Conservation (phyloP, 2,329 filamentous ascomycete species). For the Calcarisporium arbuscula region DNA sequence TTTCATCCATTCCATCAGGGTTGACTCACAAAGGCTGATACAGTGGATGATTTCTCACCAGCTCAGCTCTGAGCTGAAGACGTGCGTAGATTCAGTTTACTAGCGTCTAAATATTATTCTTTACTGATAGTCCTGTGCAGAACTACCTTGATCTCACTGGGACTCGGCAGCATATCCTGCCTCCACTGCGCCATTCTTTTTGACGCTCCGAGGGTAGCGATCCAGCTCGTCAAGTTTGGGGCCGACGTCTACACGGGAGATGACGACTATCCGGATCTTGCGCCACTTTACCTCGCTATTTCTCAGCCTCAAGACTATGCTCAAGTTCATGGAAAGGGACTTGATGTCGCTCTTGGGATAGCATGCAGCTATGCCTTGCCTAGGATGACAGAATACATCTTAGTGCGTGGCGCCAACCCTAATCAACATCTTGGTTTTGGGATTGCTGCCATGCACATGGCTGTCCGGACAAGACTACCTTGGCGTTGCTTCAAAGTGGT, state of each 20-base stretch:
- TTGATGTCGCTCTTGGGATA: conserved; percentile 7
- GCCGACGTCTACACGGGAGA: conserved; percentile 1
- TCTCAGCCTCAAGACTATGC: conserved; percentile 1
- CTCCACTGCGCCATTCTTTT: conserved; percentile 6
- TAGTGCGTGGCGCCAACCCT: conserved; percentile 6
- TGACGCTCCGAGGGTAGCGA: conserved; percentile 5
- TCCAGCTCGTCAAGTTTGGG: conserved; percentile 5
- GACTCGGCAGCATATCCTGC: conserved; percentile 1
- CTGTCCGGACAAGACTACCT: conserved; percentile 1
- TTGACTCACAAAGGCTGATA: conserved; percentile 4
- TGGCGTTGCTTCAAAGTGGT: conserved; percentile 3
- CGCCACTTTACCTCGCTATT: conserved; percentile 3
- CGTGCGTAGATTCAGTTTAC: neutral
- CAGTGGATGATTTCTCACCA: conserved; percentile 5
- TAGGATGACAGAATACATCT: conserved; percentile 2
- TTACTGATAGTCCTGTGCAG: too few species aligned
- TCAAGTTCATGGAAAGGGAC: neutral
- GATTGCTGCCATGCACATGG: conserved; percentile 6
- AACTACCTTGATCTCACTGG: neutral
- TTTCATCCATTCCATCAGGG: conserved; percentile 3
- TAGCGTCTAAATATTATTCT: neutral
- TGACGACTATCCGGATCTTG: conserved; percentile 4
- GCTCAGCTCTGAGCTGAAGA: conserved; percentile 1
- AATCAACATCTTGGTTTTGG: conserved; percentile 3
- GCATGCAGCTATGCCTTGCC: conserved; percentile 9